phyloP scores from a whole-genome alignment of 805 yeast species.

The Myxozyma kluyveri region DNA sequence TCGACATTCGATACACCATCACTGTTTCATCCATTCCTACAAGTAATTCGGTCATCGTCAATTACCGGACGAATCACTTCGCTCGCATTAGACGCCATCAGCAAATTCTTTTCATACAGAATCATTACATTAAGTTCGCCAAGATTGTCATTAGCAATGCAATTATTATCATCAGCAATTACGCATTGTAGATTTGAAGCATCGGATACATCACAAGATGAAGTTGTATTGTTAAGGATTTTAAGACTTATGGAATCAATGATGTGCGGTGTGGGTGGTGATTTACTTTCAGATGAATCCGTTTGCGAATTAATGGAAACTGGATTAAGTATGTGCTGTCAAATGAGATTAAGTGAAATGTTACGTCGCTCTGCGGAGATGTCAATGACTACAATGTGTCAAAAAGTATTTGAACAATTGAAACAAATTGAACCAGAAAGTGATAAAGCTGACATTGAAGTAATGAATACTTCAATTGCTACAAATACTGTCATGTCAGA shows the following conservation, averaged over 20 bases:
- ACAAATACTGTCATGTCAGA: slow-evolving; percentile 34
- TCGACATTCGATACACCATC: slow-evolving; percentile 66
- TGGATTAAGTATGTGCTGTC: slow-evolving; percentile 86
- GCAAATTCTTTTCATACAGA: slow-evolving; percentile 67
- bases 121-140: slow-evolving; percentile 57
- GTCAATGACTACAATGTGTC: slow-evolving; percentile 67
- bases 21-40: slow-evolving; percentile 78
- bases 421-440: slow-evolving; percentile 51
- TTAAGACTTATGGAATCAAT: slow-evolving; percentile 68
- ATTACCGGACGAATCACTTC: slow-evolving; percentile 86
- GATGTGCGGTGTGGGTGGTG: slow-evolving; percentile 62
- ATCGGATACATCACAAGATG: slow-evolving; percentile 87
- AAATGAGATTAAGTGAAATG: slow-evolving; percentile 85
- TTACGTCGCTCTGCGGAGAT: slow-evolving; percentile 85
- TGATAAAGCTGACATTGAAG: slow-evolving; percentile 37
- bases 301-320: slow-evolving; percentile 88
- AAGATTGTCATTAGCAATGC: slow-evolving; percentile 56
- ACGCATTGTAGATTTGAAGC: slow-evolving; percentile 97
- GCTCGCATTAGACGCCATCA: slow-evolving; percentile 70
- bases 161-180: slow-evolving; percentile 68
- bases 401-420: slow-evolving; percentile 62
- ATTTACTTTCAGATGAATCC: slow-evolving; percentile 71
- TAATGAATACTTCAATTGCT: slow-evolving; percentile 40
- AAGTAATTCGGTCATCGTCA: slow-evolving; percentile 76
- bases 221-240: slow-evolving; percentile 81